Evolutionary conservation across 179 eudicot genomes (phyloP), one percentile per base, ranked within the genome.

Genomic region (Heliamphora pulchella): DNA sequence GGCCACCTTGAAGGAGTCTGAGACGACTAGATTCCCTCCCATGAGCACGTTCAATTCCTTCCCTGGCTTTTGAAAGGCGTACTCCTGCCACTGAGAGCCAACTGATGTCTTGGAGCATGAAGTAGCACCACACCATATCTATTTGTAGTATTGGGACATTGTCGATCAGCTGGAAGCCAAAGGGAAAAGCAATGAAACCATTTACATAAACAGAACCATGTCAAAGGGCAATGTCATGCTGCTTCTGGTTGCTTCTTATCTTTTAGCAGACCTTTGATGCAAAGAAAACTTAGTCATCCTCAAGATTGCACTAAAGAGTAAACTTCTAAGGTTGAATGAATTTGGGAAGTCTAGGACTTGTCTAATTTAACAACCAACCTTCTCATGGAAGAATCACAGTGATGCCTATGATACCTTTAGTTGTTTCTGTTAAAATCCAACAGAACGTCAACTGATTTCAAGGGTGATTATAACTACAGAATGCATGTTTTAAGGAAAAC

Each of bases 61-160:
- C 76, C 82, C 97, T 91, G 70, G 98, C 98, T 85, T 88, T 86
- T 74, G 89, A 88, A 82, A 95, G 98, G 71, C 96, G 97, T 74
- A 88, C 82, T 31, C 98, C 98, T 44, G 98, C 98, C 43, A 84
- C 86, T 46, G 98, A 89, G n/a, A 95, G 93, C 87, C 88, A 90
- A 77, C 86, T 91, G 77, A 95, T 90, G 78, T 95, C 97, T 78
- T 89, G 92, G 76, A 95, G 95, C 98, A 95, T 93, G 76, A 95
- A 95, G 76, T 93, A 93, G 88, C 98, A 95, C 98, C 98, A 95
- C 51, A 93, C 97, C 85, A 91, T 93, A 82, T 95, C 98, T 72
- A 92, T 91, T 89, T 95, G 98, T 72, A 95, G 92, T 78, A 95
- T 91, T 2, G 98, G 81, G 46, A 92, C 93, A 83, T 95, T 95